Percentiles rank a stretch among this genome's conserved stretches.
phyloP scores from a whole-genome alignment of 164 flowering plant genomes.

The Hamamelis virginiana region DNA sequence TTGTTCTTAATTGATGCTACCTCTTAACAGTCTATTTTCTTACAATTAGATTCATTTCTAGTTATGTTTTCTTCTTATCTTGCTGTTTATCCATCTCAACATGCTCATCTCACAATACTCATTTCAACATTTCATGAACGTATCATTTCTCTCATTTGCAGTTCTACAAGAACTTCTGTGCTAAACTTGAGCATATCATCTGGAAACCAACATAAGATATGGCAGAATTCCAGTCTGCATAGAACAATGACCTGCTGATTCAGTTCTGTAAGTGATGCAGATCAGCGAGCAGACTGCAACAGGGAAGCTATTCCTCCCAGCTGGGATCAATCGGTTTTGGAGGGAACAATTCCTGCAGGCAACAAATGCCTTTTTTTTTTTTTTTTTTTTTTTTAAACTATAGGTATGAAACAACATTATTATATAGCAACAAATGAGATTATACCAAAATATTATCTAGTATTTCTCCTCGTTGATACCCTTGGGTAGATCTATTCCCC shows the following conservation, averaged over 20 bases:
- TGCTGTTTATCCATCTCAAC: not conserved
- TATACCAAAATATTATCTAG: not conserved
- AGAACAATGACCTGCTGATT: slow-evolving; percentile 57
- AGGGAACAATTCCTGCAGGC: not conserved
- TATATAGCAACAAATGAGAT: not conserved
- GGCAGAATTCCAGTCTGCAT: slow-evolving; percentile 33
- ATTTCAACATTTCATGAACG: not conserved
- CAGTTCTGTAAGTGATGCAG: slow-evolving; percentile 31
- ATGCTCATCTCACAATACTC: not conserved
- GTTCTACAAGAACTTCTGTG: slow-evolving; percentile 80
- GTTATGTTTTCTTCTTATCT: no score
- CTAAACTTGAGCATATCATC: slow-evolving; percentile 64
- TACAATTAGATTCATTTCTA: not conserved
- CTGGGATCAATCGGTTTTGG: not conserved
- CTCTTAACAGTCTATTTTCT: not conserved
- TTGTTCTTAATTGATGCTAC: no score
- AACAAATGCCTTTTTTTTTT: not conserved
- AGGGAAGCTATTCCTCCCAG: not conserved
- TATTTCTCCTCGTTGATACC: not conserved
- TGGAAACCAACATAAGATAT: slow-evolving; percentile 60
- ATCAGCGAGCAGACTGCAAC: not conserved
- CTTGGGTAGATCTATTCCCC: not conserved
- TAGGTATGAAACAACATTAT: no score
- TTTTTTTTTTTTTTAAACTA: not conserved
- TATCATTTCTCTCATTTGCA: slow-evolving; percentile 33